Evolutionary conservation across 495 filamentous ascomycete species (phyloP), one percentile per base, ranked within the genome.

Genomic region (Penicillium canescens): DNA sequence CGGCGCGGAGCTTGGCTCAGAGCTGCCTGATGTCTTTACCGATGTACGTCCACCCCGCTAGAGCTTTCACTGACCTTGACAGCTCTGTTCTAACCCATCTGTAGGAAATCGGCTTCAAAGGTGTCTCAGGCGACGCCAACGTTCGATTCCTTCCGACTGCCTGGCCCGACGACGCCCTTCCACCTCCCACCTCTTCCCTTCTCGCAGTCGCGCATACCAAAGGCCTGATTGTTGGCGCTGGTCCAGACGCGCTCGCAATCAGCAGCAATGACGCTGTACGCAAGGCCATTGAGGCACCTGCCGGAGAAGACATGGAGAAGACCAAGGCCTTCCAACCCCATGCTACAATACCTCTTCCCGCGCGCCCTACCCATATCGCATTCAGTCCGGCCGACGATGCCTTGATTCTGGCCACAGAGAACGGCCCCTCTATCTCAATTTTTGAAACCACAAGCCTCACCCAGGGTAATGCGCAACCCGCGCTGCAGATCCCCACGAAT

Each of bases 321-420:
- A 74, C 84, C 36, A 87, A 87, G 55, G 64, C 80, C 1, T 97
- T 95, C 63, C 78, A 82, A 40, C 88, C 94, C 23, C 83, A 90
- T 55, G 73, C 88, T 20, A 88, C 78, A 35, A 75, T 98, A 11
- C 74, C 86, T 6, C 72, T 96, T 42, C 83, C 86, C 6, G 80
- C 86, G 57, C 81, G 89, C 59, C 81, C 96, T 40, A 93, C 91
- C 5, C 95, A 99, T 68, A 78, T 98, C 7, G 88, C 86, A 23
- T 99, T 98, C 62, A 91, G 90, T 0, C 82, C 88, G 42, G 86
- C 91, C 59, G 95, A 96, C 65, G 82, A 82, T 46, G 92, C 86
- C 51, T 75, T 99, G 42, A 82, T 96, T 18, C 72, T 98, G 12
- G 88, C 89, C 6, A 91, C 90, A 8, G 90, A 96, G 66, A 79